Evolutionary conservation across 371 early-diverging fungal genomes (phyloP).

Genomic region (Apophysomyces elegans): DNA sequence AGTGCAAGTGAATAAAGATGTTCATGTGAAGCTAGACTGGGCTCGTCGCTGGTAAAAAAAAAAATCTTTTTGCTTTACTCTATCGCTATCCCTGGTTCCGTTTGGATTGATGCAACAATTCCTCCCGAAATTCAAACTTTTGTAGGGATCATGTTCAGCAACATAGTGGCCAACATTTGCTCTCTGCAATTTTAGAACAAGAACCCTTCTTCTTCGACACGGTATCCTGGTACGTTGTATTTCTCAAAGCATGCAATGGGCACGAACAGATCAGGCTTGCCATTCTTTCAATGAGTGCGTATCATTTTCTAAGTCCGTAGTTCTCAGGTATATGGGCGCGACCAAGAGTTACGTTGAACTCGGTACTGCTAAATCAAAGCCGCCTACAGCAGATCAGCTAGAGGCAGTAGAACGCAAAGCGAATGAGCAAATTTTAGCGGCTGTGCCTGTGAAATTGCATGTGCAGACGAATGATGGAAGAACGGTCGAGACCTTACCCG

Average conservation of each 20-base stretch:
- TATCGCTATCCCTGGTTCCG: background rate
- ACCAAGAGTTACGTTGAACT: conserved; percentile 66
- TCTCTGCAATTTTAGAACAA: conserved; percentile 73
- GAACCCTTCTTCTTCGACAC: conserved; percentile 62
- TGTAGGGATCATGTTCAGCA: conserved; percentile 76
- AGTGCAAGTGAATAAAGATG: conserved; percentile 53
- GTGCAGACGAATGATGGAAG: conserved; percentile 32
- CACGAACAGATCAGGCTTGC: no score
- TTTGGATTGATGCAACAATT: background rate
- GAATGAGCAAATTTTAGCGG: conserved; percentile 62
- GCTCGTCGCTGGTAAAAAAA: conserved; percentile 55
- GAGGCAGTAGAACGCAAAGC: conserved; percentile 54
- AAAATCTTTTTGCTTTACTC: no score
- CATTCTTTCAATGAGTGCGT: no score
- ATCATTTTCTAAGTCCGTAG: no score
- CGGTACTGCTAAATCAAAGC: conserved; percentile 32
- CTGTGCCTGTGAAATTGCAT: conserved; percentile 55
- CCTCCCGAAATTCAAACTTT: background rate
- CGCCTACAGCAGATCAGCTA: conserved; percentile 51
- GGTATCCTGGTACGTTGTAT: conserved; percentile 59
- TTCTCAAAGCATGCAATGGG: no score
- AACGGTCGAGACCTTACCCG: conserved; percentile 58
- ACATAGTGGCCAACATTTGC: conserved; percentile 79
- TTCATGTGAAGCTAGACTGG: conserved; percentile 69
- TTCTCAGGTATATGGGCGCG: conserved; percentile 60